Evolutionary conservation across 352 stramenopile species (phyloP), one percentile per base, ranked within the genome.

Genomic region (Elongisporangium undulatum): DNA sequence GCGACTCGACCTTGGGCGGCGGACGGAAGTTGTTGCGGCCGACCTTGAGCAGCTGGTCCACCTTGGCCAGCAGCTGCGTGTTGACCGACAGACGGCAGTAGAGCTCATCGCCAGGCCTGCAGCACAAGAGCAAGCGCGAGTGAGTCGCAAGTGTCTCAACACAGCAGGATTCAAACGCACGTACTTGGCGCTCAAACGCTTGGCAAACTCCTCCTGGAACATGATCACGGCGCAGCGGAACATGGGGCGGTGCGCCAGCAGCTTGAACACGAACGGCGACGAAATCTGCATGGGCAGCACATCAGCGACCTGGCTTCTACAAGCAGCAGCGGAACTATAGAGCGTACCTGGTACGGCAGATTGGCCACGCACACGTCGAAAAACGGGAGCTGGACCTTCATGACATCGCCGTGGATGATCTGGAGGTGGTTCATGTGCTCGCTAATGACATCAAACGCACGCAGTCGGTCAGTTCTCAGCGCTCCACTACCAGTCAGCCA

Each of bases 331-430:
- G 15, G n/a, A 41, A 10, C 5, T 1, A n/a, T 39, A 0, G 19
- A 3, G 23, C 51, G 54, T 61, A 88, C 74, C 73, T 99, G 96
- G 75, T 99, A 99, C 38, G 97, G 98, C 48, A 99, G 79, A 70
- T 99, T 99, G 53, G 98, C 97, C 64, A 99, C 97, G 60, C 97
- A 99, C 10, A 99, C 90, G 78, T 99, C 97, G 63, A 99, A 99
- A 77, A 99, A 99, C 24, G 98, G 97, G 62, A 99, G 89, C 53
- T 98, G 89, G n/a, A 98, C 94, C 67, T 99, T 98, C 71, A 99
- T 97, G 24, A 99, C 96, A 77, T 99, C 97, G 12, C 97, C 97
- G 67, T 99, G 97, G 68, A 99, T 99, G 23, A 99, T 95, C 74
- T 99, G 87, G 54, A 99, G 74, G 74, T 99, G 97, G 52, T 92